Conservation (phyloP, 805 yeast species). For the Cephaloascus albidus region DNA sequence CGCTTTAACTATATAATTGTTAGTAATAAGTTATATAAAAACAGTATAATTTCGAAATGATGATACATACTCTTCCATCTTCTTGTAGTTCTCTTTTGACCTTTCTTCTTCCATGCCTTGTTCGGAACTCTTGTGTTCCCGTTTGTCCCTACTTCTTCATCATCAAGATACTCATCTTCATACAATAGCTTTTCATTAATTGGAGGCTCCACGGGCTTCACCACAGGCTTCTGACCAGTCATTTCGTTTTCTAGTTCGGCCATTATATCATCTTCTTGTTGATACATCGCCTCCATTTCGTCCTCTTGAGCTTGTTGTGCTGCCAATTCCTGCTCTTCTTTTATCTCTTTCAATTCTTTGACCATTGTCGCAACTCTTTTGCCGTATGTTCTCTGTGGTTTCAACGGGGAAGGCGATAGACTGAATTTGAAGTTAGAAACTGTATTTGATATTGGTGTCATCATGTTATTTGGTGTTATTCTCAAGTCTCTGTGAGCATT, state of each 20-base stretch:
- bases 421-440: slow-evolving; percentile 1
- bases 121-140: slow-evolving; percentile 2
- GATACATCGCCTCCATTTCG: neutral
- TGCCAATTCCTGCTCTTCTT: slow-evolving; percentile 7
- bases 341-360: slow-evolving; percentile 32
- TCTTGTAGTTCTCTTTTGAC: slow-evolving; percentile 42
- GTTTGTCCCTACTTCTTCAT: slow-evolving; percentile 4
- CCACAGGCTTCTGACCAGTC: neutral
- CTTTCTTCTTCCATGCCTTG: slow-evolving; percentile 16
- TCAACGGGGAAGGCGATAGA: slow-evolving; percentile 39
- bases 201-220: too few relatives aligned
- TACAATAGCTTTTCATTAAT: neutral
- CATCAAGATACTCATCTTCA: neutral
- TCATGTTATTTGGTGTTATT: neutral
- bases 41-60: too few relatives aligned
- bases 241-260: neutral
- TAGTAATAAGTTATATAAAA: too few relatives aligned
- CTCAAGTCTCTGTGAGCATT: slow-evolving; percentile 1
- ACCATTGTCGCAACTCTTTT: slow-evolving; percentile 34
- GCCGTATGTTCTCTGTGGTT: slow-evolving; percentile 15
- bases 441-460: slow-evolving; percentile 5
- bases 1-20: too few relatives aligned
- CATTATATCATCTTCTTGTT: neutral
- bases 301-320: neutral
- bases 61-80: slow-evolving; percentile 24